Base-by-base conservation (phyloP, 768 basidiomycete species). In the Cytidiella melzeri region DNA sequence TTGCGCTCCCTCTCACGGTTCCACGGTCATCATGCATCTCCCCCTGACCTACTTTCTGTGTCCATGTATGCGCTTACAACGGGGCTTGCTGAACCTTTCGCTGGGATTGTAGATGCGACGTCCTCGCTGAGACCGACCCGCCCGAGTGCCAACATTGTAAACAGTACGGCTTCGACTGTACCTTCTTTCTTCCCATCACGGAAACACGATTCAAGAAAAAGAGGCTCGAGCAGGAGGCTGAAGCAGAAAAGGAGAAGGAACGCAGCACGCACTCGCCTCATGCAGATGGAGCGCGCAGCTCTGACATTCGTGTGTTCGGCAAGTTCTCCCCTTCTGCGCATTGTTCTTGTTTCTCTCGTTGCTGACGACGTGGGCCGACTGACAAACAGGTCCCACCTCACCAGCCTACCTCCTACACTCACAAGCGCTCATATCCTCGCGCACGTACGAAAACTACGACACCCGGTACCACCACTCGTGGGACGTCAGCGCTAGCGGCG, bases 121-220 rank as follows among this genome's bases (percentile, higher is more conserved):
- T 96, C 58, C 73, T 98, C 15, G 30, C 76, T 0, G 89, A 92
- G 58, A 65, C 77, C 43, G 86, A 91, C 2, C 87, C 88, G 0
- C 83, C 87, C 15, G 61, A 87, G 43, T 97, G 93, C 63, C 87
- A 92, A 58, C 94, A 97, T 65, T 98, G 95, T 77, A 89, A 91
- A 61, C 90, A 92, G 63, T 92, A 92, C 60, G 78, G 80, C 39
- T 90, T 93, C 57, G 92, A 95, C 55, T 96, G 95, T 65, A 96
- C 94, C 4, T 96, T 94, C 70, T 95, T 96, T 74, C 81, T 98
- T 11, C 96, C 96, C 36, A 99, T 99, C 58, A 92, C 95, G 9
- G 96, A 98, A 67, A 99, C 96, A 0, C 84, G 96, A 18, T 99
- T 97, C 77, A 97, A 97, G 72, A 96, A 96, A 74, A 92, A 92